phyloP scores from a whole-genome alignment of 1,284 basidiomycete species.

The Sphaerobolus stellatus region DNA sequence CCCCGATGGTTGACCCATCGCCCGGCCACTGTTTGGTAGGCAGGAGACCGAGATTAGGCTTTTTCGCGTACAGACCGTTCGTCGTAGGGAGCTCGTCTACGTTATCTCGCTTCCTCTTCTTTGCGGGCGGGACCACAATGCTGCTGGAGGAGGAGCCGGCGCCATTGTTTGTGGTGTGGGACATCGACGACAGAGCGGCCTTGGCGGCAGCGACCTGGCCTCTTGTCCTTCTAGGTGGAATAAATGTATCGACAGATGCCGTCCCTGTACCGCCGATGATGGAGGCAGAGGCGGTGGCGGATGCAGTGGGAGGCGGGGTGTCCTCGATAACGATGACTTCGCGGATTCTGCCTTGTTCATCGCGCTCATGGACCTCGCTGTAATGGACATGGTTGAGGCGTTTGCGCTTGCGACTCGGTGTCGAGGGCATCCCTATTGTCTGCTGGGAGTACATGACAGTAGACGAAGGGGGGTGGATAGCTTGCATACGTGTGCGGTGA shows the following conservation, averaged over 20 bases:
- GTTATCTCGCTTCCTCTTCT: slow-evolving; percentile 75
- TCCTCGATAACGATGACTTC: slow-evolving; percentile 89
- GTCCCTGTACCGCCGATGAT: slow-evolving; percentile 1
- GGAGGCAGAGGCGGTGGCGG: slow-evolving; percentile 60
- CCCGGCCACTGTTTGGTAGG: slow-evolving; percentile 62
- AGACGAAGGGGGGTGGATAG: slow-evolving; percentile 11
- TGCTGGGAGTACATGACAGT: slow-evolving; percentile 13
- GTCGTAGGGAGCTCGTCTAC: slow-evolving; percentile 52
- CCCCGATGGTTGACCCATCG: slow-evolving; percentile 40
- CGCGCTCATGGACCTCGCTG: slow-evolving; percentile 81
- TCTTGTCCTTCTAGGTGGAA: slow-evolving; percentile 71
- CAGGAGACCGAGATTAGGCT: slow-evolving; percentile 24
- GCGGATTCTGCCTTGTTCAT: slow-evolving; percentile 66
- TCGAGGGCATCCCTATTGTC: slow-evolving; percentile 44
- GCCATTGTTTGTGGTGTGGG: slow-evolving; percentile 41
- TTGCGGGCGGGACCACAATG: slow-evolving; percentile 57
- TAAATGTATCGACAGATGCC: slow-evolving; percentile 8
- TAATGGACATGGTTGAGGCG: slow-evolving; percentile 78
- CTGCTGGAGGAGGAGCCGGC: slow-evolving; percentile 46
- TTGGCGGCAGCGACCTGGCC: slow-evolving; percentile 79
- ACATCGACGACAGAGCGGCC: slow-evolving; percentile 62
- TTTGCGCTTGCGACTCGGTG: slow-evolving; percentile 79
- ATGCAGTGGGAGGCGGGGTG: slow-evolving; percentile 71
- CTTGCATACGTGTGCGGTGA: slow-evolving; percentile 11
- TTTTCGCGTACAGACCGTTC: slow-evolving; percentile 37